A percentile compares a stretch with the other conserved stretches of the same genome.
These are phyloP conservation scores for Metschnikowia peoriensis DNA, from an alignment of 805 yeast species.

Conservation along the genomic window DNA sequence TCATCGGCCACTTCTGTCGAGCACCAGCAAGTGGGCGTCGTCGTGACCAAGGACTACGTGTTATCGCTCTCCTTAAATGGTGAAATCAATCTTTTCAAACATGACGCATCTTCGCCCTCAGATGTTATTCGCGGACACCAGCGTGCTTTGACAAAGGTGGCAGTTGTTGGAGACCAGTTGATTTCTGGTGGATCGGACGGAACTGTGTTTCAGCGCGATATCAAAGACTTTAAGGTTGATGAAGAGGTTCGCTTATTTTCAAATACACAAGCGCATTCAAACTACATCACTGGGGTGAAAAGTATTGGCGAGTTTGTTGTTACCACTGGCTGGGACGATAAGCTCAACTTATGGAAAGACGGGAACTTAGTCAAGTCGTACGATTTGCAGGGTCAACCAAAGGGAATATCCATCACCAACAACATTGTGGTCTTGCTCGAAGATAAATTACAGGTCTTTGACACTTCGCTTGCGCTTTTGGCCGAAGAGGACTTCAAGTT, in stretches of 20 bases:
- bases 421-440: constrained; percentile 30
- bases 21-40: constrained; percentile 79
- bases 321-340: constrained; percentile 91
- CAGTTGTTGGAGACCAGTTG: constrained; percentile 26
- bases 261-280: constrained; percentile 52
- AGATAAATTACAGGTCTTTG: constrained; percentile 26
- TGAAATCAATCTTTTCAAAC: constrained; percentile 56
- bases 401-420: constrained; percentile 26
- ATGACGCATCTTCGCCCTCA: constrained; percentile 34
- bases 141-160: constrained; percentile 66
- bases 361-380: constrained; percentile 13
- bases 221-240: constrained; percentile 17
- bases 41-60: constrained; percentile 57
- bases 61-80: constrained; percentile 74
- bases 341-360: constrained; percentile 44
- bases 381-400: constrained; percentile 35
- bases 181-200: constrained; percentile 86
- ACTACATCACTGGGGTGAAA: constrained; percentile 59
- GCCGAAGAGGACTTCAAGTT: constrained; percentile 22
- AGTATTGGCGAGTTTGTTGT: constrained; percentile 27
- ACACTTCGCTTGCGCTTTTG: constrained; percentile 9
- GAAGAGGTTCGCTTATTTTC: background rate
- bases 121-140: constrained; percentile 71
- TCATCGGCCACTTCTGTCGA: constrained; percentile 36
- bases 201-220: constrained; percentile 58